Evolutionary conservation across 1,284 basidiomycete genomes (phyloP), one percentile per base, ranked within the genome.

Genomic region (Mycena citricolor): DNA sequence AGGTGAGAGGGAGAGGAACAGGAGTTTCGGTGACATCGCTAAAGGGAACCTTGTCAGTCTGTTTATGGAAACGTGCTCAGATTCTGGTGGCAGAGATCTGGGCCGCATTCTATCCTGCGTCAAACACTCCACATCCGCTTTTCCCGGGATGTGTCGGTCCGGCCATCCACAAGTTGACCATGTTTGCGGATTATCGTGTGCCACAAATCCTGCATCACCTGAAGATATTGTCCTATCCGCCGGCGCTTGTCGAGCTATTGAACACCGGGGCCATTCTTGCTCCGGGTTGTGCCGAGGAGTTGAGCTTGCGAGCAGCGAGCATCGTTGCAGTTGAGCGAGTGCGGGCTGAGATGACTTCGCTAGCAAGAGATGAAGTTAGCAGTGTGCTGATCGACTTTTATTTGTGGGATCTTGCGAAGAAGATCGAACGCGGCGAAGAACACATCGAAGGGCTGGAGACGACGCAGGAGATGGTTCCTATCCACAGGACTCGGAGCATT

Each of bases 151-250:
- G 55, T 10, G 57, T 58, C 13, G 84, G 83, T 4, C 69, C 84
- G 20, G 63, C 66, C 29, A 84, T 86, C 45, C 69, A 75, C 37
- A 67, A 81, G 37, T 71, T 91, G 8, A 90, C 88, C 12, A 91
- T 90, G 89, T 91, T 91, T 61, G 86, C 89, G 4, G 89, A 91
- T 66, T 91, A 91, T 62, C 80, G 88, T 32, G 85, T 91, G 6
- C 89, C 88, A 3, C 89, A 91, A 61, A 86, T 91, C 46, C 66
- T 91, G 21, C 84, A 90, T 62, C 87, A 89, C 58, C 73, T 91
- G 13, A 69, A 74, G 29, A 83, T 90, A 51, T 69, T 91, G 36
- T 61, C 69, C 1, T 91, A 91, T 63, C 79, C 86, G 2, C 62
- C 72, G 0, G 59, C 70, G 4, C 71, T 91, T 34, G 57, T 75